These are phyloP conservation scores for Clavispora carvajalis DNA, from an alignment of 805 yeast genomes.

Conservation along the genomic window DNA sequence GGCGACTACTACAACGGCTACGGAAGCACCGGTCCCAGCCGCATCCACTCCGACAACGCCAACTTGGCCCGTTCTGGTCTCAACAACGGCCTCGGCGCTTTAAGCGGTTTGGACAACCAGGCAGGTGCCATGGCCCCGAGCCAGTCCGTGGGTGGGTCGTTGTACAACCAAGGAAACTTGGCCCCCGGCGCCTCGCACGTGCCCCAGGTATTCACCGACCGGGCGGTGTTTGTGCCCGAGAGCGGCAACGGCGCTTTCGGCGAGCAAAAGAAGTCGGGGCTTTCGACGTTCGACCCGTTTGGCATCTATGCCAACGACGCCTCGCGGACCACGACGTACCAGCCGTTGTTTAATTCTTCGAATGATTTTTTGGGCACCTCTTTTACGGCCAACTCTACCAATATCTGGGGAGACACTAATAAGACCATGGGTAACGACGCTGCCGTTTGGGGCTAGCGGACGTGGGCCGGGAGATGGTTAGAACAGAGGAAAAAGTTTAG, in stretches of 20 bases:
- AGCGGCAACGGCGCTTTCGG: background rate
- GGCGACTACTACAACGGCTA: conserved; percentile 1
- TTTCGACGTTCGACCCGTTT: conserved; percentile 25
- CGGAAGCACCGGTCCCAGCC: background rate
- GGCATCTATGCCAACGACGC: conserved; percentile 8
- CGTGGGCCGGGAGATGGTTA: background rate
- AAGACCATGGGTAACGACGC: conserved; percentile 17
- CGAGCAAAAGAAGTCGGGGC: conserved; percentile 3
- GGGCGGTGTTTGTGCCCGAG: conserved; percentile 8
- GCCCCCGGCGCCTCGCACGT: background rate
- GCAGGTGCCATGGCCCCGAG: background rate
- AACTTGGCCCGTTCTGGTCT: background rate
- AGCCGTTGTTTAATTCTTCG: conserved; percentile 13
- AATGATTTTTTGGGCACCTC: conserved; percentile 12
- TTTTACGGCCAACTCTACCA: conserved; percentile 11
- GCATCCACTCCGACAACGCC: background rate
- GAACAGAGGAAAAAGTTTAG: background rate
- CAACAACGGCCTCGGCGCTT: background rate
- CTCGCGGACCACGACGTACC: conserved; percentile 6
- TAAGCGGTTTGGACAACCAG: background rate
- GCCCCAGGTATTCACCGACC: background rate
- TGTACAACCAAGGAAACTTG: background rate
- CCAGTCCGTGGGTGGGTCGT: background rate
- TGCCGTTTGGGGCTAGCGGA: conserved; percentile 28
- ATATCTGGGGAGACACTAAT: conserved; percentile 23